Evolutionary conservation across 2,329 filamentous ascomycete genomes (phyloP).

Genomic region (Fonsecaea multimorphosa): DNA sequence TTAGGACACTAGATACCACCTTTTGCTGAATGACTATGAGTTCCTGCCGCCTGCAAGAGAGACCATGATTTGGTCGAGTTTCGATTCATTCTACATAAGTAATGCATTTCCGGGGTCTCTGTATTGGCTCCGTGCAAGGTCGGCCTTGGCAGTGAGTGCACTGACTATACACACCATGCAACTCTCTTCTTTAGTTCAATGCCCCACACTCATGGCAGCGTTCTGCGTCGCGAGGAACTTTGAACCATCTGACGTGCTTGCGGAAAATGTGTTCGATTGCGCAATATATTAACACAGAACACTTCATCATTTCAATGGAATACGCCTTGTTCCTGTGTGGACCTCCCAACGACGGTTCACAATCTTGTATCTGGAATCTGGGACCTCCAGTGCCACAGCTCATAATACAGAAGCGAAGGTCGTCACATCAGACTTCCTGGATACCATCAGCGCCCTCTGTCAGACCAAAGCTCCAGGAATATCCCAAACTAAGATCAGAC

Average conservation of each 20-base stretch:
- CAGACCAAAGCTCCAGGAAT: not conserved
- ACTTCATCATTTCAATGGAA: not conserved
- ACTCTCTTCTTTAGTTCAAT: no score
- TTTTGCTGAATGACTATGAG: conserved; percentile 23
- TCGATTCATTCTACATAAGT: not conserved
- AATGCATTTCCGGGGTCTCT: no score
- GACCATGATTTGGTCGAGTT: not conserved
- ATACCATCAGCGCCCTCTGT: not conserved
- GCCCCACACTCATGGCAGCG: no score
- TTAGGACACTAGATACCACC: conserved; percentile 25
- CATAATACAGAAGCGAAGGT: not conserved
- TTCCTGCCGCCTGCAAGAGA: not conserved
- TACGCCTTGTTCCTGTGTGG: not conserved
- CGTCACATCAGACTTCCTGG: not conserved
- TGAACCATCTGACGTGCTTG: no score
- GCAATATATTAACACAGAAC: no score
- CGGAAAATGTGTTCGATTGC: no score
- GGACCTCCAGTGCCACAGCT: not conserved
- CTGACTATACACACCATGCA: no score
- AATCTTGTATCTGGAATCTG: not conserved
- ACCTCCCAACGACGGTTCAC: not conserved
- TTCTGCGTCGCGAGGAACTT: no score
- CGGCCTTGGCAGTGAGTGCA: not conserved
- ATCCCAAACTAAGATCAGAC: not conserved
- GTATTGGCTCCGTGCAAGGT: not conserved